A percentile compares a stretch with the other conserved stretches of the same genome.
Conservation (phyloP, 2,329 filamentous ascomycete species). For the Drechslera avenae region DNA sequence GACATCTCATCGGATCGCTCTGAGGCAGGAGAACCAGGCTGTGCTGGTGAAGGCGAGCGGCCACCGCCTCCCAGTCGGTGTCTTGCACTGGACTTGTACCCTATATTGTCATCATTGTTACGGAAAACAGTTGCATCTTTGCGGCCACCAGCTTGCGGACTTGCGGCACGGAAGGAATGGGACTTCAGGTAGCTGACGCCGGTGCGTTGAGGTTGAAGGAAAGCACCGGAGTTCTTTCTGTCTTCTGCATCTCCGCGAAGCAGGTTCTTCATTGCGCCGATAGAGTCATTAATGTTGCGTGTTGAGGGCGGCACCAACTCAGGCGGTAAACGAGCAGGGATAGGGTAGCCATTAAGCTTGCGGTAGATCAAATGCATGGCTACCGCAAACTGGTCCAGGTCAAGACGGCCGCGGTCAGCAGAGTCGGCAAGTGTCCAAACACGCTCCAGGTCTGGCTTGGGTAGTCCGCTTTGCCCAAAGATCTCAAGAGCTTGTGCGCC, state of each 20-base stretch:
- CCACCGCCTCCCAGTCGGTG: conserved; percentile 73
- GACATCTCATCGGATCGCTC: conserved; percentile 77
- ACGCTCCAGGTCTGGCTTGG: conserved; percentile 85
- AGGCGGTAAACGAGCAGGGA: conserved; percentile 83
- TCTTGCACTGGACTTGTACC: conserved; percentile 89
- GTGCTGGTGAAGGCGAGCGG: conserved; percentile 78
- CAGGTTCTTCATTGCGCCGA: conserved; percentile 89
- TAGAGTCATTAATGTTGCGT: conserved; percentile 88
- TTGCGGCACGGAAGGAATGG: conserved; percentile 80
- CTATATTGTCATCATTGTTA: conserved; percentile 91
- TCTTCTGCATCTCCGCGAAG: conserved; percentile 87
- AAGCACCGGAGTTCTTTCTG: conserved; percentile 86
- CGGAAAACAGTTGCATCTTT: conserved; percentile 98
- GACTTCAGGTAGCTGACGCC: conserved; percentile 98
- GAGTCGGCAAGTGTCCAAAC: conserved; percentile 96
- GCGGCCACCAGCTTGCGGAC: conserved; percentile 64
- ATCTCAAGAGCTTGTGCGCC: conserved; percentile 96
- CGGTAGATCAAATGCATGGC: conserved; percentile 99
- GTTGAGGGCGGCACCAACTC: conserved; percentile 95
- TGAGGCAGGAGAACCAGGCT: conserved; percentile 56
- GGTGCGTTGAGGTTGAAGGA: conserved; percentile 90
- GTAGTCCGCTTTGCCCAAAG: conserved; percentile 91
- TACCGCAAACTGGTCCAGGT: conserved; percentile 96
- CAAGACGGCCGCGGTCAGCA: conserved; percentile 89
- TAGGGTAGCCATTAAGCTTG: conserved; percentile 92